Percentiles rank a stretch among this genome's conserved stretches.
phyloP scores from a whole-genome alignment of 441 rosid species.

The Gossypium trilobum region DNA sequence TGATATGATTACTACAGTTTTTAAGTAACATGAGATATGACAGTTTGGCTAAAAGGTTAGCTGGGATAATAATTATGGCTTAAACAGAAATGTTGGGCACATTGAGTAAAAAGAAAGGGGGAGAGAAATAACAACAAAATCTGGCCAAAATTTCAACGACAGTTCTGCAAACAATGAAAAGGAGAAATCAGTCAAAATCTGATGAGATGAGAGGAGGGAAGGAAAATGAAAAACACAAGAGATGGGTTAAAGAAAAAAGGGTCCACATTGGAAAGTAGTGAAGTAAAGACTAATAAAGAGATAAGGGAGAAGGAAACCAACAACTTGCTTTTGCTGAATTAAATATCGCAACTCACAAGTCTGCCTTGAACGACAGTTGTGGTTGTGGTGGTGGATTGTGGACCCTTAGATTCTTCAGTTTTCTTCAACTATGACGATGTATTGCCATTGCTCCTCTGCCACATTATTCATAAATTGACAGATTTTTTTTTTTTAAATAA shows the following conservation, averaged over 20 bases:
- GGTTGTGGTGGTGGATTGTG: not conserved
- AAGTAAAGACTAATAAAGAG: constrained; percentile 6
- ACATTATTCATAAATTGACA: not conserved
- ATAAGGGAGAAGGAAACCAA: not conserved
- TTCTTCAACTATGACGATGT: not conserved
- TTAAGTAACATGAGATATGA: not conserved
- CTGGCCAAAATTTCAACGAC: not conserved
- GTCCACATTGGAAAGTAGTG: constrained; percentile 14
- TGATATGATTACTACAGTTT: constrained; percentile 18
- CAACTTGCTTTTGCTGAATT: constrained; percentile 4
- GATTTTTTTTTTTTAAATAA: no score
- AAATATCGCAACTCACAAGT: not conserved
- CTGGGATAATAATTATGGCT: constrained; percentile 21
- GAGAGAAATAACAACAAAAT: constrained; percentile 5
- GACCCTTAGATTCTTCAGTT: constrained; percentile 11
- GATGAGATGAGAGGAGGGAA: constrained; percentile 14
- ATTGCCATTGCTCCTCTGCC: not conserved
- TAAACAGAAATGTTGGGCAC: not conserved
- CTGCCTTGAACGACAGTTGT: constrained; percentile 1
- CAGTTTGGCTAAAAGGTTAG: constrained; percentile 11
- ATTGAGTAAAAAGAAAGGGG: constrained; percentile 15
- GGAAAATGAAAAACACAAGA: not conserved
- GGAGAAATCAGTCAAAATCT: constrained; percentile 4
- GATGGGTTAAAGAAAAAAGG: not conserved
- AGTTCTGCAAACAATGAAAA: not conserved